These are phyloP conservation scores for Graphiopsis chlorocephala DNA, from an alignment of 2,329 filamentous ascomycete genomes.

Conservation along the genomic window DNA sequence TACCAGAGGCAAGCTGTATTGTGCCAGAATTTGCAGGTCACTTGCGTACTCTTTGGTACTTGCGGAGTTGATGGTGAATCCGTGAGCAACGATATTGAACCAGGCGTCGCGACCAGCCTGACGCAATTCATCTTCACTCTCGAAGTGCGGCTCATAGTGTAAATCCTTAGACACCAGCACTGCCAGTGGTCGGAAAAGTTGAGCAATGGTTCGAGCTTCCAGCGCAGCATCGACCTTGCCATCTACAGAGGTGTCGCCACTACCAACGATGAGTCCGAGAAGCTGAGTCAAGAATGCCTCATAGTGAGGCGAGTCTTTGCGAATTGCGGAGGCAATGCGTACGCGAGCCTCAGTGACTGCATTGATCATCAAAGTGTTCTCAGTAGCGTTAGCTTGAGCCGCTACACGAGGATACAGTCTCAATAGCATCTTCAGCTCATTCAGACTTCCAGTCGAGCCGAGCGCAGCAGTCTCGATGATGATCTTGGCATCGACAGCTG, in stretches of 20 bases:
- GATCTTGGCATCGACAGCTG: slow-evolving; percentile 77
- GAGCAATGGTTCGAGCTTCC: slow-evolving; percentile 80
- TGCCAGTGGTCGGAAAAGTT: slow-evolving; percentile 83
- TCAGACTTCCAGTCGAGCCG: slow-evolving; percentile 70
- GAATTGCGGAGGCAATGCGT: slow-evolving; percentile 69
- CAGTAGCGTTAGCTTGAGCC: slow-evolving; percentile 68
- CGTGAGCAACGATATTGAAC: slow-evolving; percentile 97
- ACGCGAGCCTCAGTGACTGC: slow-evolving; percentile 78
- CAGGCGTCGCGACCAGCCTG: slow-evolving; percentile 80
- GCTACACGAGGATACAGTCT: slow-evolving; percentile 77
- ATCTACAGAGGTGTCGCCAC: slow-evolving; percentile 72
- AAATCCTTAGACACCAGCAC: slow-evolving; percentile 69
- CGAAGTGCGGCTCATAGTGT: slow-evolving; percentile 41
- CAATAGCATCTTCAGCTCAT: slow-evolving; percentile 81
- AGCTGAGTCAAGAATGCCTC: slow-evolving; percentile 80
- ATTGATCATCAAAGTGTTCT: slow-evolving; percentile 64
- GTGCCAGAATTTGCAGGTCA: slow-evolving; percentile 79
- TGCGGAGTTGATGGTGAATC: slow-evolving; percentile 73
- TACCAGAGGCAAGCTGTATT: slow-evolving; percentile 82
- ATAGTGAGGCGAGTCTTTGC: slow-evolving; percentile 69
- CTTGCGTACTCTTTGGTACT: slow-evolving; percentile 69
- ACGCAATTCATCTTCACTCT: slow-evolving; percentile 47
- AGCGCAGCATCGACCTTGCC: slow-evolving; percentile 58
- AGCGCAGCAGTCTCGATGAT: slow-evolving; percentile 77
- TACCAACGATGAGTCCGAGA: slow-evolving; percentile 82